These are phyloP conservation scores for Dendrocalamus sinicus DNA, from an alignment of 176 grass and related monocot genomes.

Conservation along the genomic window DNA sequence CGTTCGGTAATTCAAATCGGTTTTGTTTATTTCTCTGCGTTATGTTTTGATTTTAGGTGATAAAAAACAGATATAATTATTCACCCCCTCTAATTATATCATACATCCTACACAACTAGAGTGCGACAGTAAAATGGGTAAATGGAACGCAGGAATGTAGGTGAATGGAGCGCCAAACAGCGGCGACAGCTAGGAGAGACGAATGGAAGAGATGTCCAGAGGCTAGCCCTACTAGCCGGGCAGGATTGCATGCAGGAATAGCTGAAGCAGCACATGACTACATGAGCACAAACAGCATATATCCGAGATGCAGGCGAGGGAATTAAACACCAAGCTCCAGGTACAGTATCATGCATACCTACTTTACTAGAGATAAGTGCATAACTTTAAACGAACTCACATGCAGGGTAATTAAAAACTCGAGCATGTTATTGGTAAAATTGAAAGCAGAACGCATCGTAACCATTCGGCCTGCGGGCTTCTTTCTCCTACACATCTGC, in stretches of 20 bases:
- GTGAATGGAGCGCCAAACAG: slow-evolving; percentile 28
- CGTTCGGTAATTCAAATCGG: too few species aligned
- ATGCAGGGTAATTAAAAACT: not conserved
- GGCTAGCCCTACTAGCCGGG: slow-evolving; percentile 14
- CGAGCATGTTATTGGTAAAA: not conserved
- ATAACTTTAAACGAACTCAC: not conserved
- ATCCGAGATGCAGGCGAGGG: not conserved
- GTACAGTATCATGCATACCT: not conserved
- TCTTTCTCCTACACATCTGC: not conserved
- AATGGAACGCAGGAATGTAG: slow-evolving; percentile 11
- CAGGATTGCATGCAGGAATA: slow-evolving; percentile 28
- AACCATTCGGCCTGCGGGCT: not conserved
- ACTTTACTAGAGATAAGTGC: not conserved
- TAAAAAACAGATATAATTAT: too few species aligned
- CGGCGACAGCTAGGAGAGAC: not conserved
- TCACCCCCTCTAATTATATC: too few species aligned
- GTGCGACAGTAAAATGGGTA: slow-evolving; percentile 16
- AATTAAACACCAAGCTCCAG: not conserved
- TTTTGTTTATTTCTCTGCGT: too few species aligned
- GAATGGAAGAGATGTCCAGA: not conserved
- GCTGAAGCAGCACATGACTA: slow-evolving; percentile 22
- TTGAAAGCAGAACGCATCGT: too few species aligned
- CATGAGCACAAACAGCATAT: not conserved
- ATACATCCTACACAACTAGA: too few species aligned
- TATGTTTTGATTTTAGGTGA: too few species aligned